phyloP scores from a whole-genome alignment of 2,329 filamentous ascomycete species.

The Xylaria sp. region DNA sequence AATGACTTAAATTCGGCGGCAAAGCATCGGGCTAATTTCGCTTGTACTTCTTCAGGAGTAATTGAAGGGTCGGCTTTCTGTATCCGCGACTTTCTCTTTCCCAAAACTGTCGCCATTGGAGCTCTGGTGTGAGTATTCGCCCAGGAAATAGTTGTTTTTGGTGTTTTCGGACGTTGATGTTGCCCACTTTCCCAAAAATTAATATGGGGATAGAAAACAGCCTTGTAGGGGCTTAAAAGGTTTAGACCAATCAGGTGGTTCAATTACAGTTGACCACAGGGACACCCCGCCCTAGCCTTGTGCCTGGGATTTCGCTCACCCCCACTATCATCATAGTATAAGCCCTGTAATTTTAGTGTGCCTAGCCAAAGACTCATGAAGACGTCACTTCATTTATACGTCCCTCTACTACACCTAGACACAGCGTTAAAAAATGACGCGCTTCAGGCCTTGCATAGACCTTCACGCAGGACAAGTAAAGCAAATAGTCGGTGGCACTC shows the following conservation, averaged over 20 bases:
- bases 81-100: slow-evolving; percentile 61
- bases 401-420: not conserved
- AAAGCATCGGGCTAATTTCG: slow-evolving; percentile 84
- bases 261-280: slow-evolving; percentile 22
- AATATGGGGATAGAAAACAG: slow-evolving; percentile 31
- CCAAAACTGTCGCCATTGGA: slow-evolving; percentile 58
- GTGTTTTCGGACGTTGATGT: slow-evolving; percentile 7
- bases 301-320: slow-evolving; percentile 23
- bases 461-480: slow-evolving; percentile 97
- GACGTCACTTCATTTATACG: not conserved
- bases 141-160: not conserved
- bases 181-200: slow-evolving; percentile 31
- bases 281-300: slow-evolving; percentile 43
- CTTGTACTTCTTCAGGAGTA: slow-evolving; percentile 69
- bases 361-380: not conserved
- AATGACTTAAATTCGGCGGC: slow-evolving; percentile 88
- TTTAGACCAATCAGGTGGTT: slow-evolving; percentile 35
- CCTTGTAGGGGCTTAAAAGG: slow-evolving; percentile 20
- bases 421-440: slow-evolving; percentile 74
- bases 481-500: slow-evolving; percentile 96
- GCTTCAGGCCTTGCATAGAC: slow-evolving; percentile 96
- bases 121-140: not conserved
- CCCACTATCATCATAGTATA: slow-evolving; percentile 25
- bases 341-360: slow-evolving; percentile 1
- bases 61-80: slow-evolving; percentile 46